Conservation (phyloP, 345 rosid species). For the Lenwebbia sp. region DNA sequence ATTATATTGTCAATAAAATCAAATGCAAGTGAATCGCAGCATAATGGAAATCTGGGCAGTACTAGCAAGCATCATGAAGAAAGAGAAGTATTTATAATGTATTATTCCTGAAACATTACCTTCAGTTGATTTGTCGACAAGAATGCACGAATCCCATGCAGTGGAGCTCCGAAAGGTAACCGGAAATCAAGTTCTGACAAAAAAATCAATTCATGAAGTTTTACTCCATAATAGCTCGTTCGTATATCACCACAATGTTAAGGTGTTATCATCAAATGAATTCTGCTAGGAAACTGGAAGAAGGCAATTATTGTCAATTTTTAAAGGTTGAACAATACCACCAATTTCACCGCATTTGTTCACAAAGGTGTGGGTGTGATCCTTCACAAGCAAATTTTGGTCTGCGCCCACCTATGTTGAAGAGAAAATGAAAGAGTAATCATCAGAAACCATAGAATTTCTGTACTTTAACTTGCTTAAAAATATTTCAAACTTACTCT, state of each 20-base stretch:
- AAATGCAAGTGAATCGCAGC: background rate
- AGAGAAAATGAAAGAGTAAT: background rate
- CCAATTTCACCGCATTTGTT: constrained; percentile 87
- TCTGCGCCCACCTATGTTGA: constrained; percentile 75
- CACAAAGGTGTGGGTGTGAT: constrained; percentile 94
- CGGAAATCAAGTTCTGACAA: constrained; percentile 90
- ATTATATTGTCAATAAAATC: background rate
- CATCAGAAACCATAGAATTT: background rate
- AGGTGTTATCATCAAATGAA: background rate
- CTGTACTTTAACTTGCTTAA: background rate
- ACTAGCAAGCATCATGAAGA: background rate
- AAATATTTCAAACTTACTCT: background rate
- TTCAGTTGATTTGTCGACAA: constrained; percentile 78
- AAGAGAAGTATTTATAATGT: background rate
- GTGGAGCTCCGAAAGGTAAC: constrained; percentile 88
- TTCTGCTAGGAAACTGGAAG: background rate
- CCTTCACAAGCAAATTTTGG: constrained; percentile 82
- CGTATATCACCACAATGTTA: background rate
- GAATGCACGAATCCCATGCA: constrained; percentile 87
- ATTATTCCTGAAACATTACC: constrained; percentile 23
- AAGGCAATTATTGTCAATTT: background rate
- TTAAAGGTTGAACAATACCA: constrained; percentile 22
- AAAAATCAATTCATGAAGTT: background rate
- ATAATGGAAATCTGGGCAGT: background rate
- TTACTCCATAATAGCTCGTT: background rate